phyloP scores from a whole-genome alignment of 2,329 filamentous ascomycete genomes.

The Scolecobasidium constrictum region DNA sequence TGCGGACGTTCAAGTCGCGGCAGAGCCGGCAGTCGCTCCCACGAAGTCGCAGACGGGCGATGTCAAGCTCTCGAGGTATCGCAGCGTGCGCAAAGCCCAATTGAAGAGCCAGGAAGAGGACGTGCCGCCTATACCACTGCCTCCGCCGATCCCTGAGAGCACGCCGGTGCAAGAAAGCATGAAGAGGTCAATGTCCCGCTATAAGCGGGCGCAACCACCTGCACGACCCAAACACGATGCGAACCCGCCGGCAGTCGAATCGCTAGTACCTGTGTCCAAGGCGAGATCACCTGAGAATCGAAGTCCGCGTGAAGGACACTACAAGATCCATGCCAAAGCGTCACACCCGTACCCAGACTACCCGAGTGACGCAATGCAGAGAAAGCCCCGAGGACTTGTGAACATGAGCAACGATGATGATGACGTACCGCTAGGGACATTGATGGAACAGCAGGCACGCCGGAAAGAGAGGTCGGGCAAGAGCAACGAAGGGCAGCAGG shows the following conservation, averaged over 20 bases:
- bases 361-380: neutral
- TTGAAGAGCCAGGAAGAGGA: slow-evolving; percentile 18
- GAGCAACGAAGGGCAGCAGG: neutral
- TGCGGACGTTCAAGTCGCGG: neutral
- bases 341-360: neutral
- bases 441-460: neutral
- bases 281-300: neutral
- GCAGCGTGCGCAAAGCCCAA: slow-evolving; percentile 41
- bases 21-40: neutral
- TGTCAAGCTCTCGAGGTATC: slow-evolving; percentile 46
- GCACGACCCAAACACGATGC: neutral
- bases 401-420: too few species aligned
- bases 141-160: slow-evolving; percentile 10
- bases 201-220: slow-evolving; percentile 20
- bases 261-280: neutral
- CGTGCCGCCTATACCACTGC: slow-evolving; percentile 1
- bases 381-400: too few species aligned
- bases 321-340: neutral
- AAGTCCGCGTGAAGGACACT: neutral
- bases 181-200: slow-evolving; percentile 27
- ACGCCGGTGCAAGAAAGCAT: slow-evolving; percentile 12
- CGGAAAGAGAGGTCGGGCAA: neutral
- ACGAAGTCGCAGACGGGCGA: neutral
- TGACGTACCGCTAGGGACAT: neutral
- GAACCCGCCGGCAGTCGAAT: neutral